These are phyloP conservation scores for Penstemon eatonii DNA, from an alignment of 257 asterid genomes.

Conservation along the genomic window DNA sequence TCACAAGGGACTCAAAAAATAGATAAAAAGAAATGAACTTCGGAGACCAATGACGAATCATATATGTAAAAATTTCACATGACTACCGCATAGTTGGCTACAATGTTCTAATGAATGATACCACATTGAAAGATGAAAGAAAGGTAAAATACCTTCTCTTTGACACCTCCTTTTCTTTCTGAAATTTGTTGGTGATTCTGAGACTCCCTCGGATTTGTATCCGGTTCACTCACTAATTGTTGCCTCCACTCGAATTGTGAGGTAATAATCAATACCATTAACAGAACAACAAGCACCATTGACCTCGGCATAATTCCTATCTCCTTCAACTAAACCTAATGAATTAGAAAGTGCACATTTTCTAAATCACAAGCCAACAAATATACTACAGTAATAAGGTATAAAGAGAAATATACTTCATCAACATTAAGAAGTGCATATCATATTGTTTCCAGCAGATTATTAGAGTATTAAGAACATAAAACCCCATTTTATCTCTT, in stretches of 20 bases:
- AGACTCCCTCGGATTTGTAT: conserved; percentile 41
- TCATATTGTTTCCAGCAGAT: not conserved
- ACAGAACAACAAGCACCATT: conserved; percentile 55
- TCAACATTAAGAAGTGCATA: not conserved
- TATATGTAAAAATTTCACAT: not conserved
- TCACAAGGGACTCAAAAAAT: not conserved
- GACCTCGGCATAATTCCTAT: conserved; percentile 49
- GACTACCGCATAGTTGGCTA: not conserved
- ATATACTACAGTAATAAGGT: not conserved
- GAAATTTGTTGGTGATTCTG: conserved; percentile 52
- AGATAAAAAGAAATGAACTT: not conserved
- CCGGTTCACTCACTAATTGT: conserved; percentile 43
- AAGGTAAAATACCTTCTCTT: conserved; percentile 51
- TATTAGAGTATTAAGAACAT: not conserved
- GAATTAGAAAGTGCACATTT: conserved; percentile 1
- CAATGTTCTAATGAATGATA: not conserved
- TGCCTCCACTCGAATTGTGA: conserved; percentile 71
- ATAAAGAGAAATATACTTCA: no score
- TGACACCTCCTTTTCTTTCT: conserved; percentile 51
- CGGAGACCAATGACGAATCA: not conserved
- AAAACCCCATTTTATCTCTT: not conserved
- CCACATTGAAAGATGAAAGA: not conserved
- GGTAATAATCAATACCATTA: conserved; percentile 50
- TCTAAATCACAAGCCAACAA: not conserved
- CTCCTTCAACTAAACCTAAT: conserved; percentile 30